Base-by-base conservation (phyloP, 768 basidiomycete genomes). In the Cystobasidium tubakii region DNA sequence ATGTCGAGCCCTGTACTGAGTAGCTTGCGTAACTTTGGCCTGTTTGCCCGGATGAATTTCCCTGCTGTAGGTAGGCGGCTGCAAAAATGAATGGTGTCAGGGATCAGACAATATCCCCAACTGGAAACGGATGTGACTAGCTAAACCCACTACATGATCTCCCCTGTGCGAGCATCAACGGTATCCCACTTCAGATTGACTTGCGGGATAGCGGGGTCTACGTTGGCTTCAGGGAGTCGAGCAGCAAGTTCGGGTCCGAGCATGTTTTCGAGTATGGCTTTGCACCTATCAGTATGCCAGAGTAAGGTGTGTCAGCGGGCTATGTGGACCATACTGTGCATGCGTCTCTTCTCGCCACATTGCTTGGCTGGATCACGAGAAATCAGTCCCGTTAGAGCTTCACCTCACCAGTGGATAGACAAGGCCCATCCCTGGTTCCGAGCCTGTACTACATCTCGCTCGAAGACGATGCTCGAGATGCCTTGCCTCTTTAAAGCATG, bases 261-360 rank as follows among this genome's bases (percentile, higher is more conserved):
- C 66, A 69, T 69, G 46, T 69, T 31, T 27, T 69, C 66, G 39
- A 69, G 66, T 27, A 69, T 44, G 19, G 66, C 46, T 27, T 69
- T 69, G 39, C 42, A 44, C 66, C 66, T 46, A 39, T 6, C 15
- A 6, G 6, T 39, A 39, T 39, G 15, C 15, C 6, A 39, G 15
- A 34, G 33, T 19, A 13, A n/a, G 25, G 29, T 17, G 55, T 7
- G 44, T 25, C 34, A 39, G 36, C n/a, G 31, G 9, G 55, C 55
- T 39, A 4, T 33, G 3, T n/a, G 31, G 9, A 39, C n/a, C 39
- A 39, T 39, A 39, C n/a, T n/a, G n/a, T 6, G 39, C 39, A 39
- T 9, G 46, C 4, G 3, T 9, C 9, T 6, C 46, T 50, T 50
- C 10, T 50, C 25, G 29, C 10, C 57, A 39, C 10, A 4, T 7